Percentiles rank a stretch among this genome's conserved stretches.
phyloP scores from a whole-genome alignment of 23 red algal species.

The Rhodosorus marinus region DNA sequence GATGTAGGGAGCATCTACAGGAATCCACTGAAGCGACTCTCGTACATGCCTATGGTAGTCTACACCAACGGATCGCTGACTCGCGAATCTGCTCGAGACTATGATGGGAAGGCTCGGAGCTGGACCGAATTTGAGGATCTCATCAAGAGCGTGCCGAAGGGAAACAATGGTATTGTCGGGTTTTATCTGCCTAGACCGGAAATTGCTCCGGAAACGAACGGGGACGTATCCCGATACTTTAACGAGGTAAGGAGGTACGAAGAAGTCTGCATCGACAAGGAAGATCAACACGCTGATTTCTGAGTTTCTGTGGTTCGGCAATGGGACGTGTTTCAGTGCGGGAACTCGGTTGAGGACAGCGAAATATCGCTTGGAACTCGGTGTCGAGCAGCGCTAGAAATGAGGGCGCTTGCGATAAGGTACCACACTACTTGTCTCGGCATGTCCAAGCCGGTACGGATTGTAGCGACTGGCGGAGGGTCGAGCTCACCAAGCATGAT shows the following conservation, averaged over 20 bases:
- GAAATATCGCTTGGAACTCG: neutral
- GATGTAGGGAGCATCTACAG: slow-evolving; percentile 16
- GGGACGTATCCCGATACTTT: neutral
- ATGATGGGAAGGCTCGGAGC: neutral
- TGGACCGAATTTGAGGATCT: slow-evolving; percentile 16
- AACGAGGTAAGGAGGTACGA: neutral
- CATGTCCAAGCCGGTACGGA: slow-evolving; percentile 1
- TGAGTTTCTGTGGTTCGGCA: neutral
- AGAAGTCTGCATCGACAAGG: neutral
- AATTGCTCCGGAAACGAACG: slow-evolving; percentile 9
- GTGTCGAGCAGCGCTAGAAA: slow-evolving; percentile 20
- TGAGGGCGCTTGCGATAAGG: slow-evolving; percentile 13
- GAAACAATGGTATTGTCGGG: slow-evolving; percentile 21
- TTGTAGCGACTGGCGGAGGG: slow-evolving; percentile 22
- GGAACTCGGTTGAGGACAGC: no score
- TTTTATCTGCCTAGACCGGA: slow-evolving; percentile 9
- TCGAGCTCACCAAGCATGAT: slow-evolving; percentile 4
- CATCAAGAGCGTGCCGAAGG: slow-evolving; percentile 9
- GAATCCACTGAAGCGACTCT: slow-evolving; percentile 5
- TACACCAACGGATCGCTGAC: slow-evolving; percentile 25
- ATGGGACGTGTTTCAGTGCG: neutral
- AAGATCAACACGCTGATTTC: neutral
- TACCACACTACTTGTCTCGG: slow-evolving; percentile 6
- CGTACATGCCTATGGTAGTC: slow-evolving; percentile 19
- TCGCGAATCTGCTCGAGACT: slow-evolving; percentile 9